Conservation (phyloP, 352 stramenopile genomes). For the Pythium oligandrum region DNA sequence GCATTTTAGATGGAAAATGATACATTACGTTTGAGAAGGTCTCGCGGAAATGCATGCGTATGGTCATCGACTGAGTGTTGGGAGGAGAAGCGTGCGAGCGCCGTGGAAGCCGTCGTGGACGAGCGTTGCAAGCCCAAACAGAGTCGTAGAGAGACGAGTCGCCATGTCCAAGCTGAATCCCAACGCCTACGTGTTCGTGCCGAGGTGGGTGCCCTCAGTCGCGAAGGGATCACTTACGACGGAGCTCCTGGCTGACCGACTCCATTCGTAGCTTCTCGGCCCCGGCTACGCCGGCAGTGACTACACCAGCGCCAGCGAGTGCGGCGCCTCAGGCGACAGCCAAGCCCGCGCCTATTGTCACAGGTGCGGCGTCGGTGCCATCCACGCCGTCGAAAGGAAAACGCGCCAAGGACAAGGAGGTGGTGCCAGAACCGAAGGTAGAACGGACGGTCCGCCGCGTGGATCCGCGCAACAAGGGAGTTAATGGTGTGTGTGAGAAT, state of each 20-base stretch:
- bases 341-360: conserved; percentile 1
- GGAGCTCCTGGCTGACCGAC: conserved; percentile 1
- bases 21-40: too few relatives aligned
- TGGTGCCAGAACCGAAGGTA: conserved; percentile 8
- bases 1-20: too few relatives aligned
- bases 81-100: too few relatives aligned
- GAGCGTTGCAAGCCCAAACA: too few relatives aligned
- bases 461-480: too few relatives aligned
- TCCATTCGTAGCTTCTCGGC: conserved; percentile 24
- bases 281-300: conserved; percentile 6
- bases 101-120: too few relatives aligned
- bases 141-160: neutral
- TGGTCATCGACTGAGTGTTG: too few relatives aligned
- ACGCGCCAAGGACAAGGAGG: neutral
- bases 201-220: conserved; percentile 35
- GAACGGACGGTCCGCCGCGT: neutral
- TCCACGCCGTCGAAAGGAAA: neutral
- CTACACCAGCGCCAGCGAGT: neutral
- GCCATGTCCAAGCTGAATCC: conserved; percentile 61
- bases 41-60: too few relatives aligned
- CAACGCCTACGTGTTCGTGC: conserved; percentile 80
- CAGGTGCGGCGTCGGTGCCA: neutral
- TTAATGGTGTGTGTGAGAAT: neutral
- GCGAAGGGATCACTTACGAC: neutral
- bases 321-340: conserved; percentile 9